A percentile compares a stretch with the other conserved stretches of the same genome.
phyloP scores from a whole-genome alignment of 495 filamentous ascomycete species.

The Neurospora discreta region DNA sequence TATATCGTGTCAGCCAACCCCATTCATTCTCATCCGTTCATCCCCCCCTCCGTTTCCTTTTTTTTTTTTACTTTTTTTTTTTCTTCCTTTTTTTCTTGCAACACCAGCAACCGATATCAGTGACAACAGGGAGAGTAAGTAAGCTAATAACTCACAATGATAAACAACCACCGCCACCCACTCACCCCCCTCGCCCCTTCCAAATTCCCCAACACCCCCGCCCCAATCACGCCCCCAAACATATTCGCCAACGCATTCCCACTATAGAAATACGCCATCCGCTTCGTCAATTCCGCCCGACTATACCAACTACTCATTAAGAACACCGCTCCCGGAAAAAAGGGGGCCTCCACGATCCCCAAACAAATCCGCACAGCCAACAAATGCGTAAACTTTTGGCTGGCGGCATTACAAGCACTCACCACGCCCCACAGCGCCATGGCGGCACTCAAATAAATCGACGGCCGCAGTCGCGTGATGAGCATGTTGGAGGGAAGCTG shows the following conservation, averaged over 20 bases:
- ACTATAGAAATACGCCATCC: constrained; percentile 49
- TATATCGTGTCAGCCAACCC: neutral
- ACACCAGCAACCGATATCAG: too few relatives aligned
- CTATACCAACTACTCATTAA: constrained; percentile 44
- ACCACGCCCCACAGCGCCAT: constrained; percentile 55
- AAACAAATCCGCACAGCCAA: constrained; percentile 51
- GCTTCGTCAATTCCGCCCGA: constrained; percentile 32
- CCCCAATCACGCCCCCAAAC: constrained; percentile 48
- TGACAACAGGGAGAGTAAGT: too few relatives aligned
- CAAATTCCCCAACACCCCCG: constrained; percentile 33
- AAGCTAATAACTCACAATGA: constrained; percentile 16
- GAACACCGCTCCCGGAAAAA: constrained; percentile 39
- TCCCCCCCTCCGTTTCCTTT: too few relatives aligned
- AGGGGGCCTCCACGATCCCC: constrained; percentile 48
- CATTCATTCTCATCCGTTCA: neutral
- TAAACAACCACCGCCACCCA: constrained; percentile 28
- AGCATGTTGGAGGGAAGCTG: constrained; percentile 47
- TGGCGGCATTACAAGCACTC: constrained; percentile 43
- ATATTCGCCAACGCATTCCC: constrained; percentile 46
- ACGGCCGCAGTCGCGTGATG: constrained; percentile 35
- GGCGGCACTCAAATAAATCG: constrained; percentile 41
- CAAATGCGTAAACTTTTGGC: constrained; percentile 42
- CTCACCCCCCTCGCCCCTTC: constrained; percentile 28
- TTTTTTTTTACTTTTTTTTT: too few relatives aligned
- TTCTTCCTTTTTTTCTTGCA: too few relatives aligned